Evolutionary conservation across 1,139 yeast genomes (phyloP).

Genomic region (Petasospora rhodanensis): DNA sequence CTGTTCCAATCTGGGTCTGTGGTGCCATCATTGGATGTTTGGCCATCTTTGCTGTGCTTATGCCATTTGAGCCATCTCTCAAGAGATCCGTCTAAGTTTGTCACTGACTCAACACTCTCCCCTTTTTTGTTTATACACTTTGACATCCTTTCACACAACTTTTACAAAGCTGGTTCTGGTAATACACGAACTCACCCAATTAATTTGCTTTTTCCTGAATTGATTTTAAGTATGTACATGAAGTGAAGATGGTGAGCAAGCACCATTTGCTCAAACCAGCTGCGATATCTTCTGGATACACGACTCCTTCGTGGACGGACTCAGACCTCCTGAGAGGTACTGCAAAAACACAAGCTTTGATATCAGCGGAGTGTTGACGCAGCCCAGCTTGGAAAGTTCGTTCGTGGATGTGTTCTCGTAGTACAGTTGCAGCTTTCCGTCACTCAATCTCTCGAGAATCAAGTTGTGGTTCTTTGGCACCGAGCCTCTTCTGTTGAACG

Average conservation of each 20-base stretch:
- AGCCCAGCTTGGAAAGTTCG: slow-evolving; percentile 37
- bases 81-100: slow-evolving; percentile 18
- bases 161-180: no score
- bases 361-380: slow-evolving; percentile 46
- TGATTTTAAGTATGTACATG: no score
- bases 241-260: no score
- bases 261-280: slow-evolving; percentile 27
- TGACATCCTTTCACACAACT: no score
- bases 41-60: slow-evolving; percentile 36
- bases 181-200: neutral
- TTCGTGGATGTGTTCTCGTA: slow-evolving; percentile 36
- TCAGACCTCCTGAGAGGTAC: slow-evolving; percentile 54
- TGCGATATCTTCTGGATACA: slow-evolving; percentile 28
- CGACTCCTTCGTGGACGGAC: slow-evolving; percentile 33
- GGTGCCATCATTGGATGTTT: slow-evolving; percentile 49
- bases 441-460: slow-evolving; percentile 42
- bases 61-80: slow-evolving; percentile 47
- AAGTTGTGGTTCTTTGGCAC: slow-evolving; percentile 61
- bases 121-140: neutral
- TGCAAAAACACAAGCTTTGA: slow-evolving; percentile 50
- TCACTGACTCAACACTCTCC: neutral
- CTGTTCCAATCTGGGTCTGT: slow-evolving; percentile 55
- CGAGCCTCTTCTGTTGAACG: slow-evolving; percentile 51
- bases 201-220: neutral
- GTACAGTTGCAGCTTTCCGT: slow-evolving; percentile 43